Evolutionary conservation across 768 basidiomycete species (phyloP), one percentile per base, ranked within the genome.

Genomic region (Phlegmacium glaucopus): DNA sequence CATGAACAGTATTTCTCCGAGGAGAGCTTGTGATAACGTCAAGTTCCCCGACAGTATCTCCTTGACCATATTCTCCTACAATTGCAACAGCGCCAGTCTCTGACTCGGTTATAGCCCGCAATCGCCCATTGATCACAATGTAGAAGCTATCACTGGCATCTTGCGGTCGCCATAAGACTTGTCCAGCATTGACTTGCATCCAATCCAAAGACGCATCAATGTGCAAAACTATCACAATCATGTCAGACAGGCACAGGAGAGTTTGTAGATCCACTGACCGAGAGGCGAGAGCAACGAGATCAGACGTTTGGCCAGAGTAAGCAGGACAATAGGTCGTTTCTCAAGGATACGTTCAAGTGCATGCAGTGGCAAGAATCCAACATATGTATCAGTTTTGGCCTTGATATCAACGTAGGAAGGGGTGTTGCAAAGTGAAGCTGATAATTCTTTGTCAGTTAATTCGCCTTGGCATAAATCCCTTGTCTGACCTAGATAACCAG

Each of bases 331-430:
- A 2, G 96, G 96, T 39, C 90, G 78, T 56, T 94, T 87, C 66
- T 98, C 96, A 35, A 98, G 76, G 45, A 99, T 75, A 17, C 89
- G 76, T 60, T 98, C 93, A 46, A 99, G 70, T 6, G 95, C 87
- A 60, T 86, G 79, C 3, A 89, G 82, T 1, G 96, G 90, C 25
- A 99, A 66, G 65, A 95, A 95, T 0, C 96, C 96, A 53, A 98
- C 96, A 58, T 95, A 99, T n/a, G 87, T 88, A 61, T 99, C 95
- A 0, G 94, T 98, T 72, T 97, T 98, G 4, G 96, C 94, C 54
- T 78, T 86, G 62, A 99, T 96, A 63, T 95, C 92, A 37, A 98
- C 94, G 61, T 98, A 99, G 2, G 93, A 95, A 5, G 93, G 85
- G 22, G 88, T 93, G 45, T 85, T 87, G 55, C 90, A 92, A 4